Base-by-base conservation (phyloP, 768 basidiomycete species). In the Kwoniella botswanensis region DNA sequence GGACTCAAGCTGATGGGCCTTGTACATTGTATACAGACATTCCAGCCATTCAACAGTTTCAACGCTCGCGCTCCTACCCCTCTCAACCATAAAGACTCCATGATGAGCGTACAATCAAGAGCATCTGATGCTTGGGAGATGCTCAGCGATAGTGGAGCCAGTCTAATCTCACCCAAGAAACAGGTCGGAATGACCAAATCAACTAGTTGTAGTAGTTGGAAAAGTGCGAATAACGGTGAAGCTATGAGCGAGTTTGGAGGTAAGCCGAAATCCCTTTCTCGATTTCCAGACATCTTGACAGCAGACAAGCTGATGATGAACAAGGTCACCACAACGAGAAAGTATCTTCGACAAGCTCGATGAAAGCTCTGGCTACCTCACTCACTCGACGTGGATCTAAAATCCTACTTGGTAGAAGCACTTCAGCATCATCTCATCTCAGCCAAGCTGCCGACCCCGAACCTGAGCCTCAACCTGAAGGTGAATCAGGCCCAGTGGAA, bases 211-310 rank as follows among this genome's bases (percentile, higher is more conserved):
- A 59, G 71, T 18, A 71, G 69, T 15, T 81, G 79, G 79, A 81
- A 81, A 61, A 71, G 68, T 57, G 77, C 79, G 4, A 76, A 68
- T 7, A 79, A 81, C 56, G 81, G 81, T 18, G 78, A 79, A 53
- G 67, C 71, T 50, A 29, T 83, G 44, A 63, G 26, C 4, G 79
- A 81, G 24, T 79, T 79, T 67, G 79, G 76, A 17, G 71, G 73
- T 71, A 26, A 69, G 72, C 63, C 13, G 4, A 6, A 18, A 11
- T 53, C 43, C 50, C 10, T 50, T 29, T 46, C 12, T 12, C 44
- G 18, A 9, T 65, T 5, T 5, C 29, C 0, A 15, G 52, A 35
- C 6, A 35, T 6, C 7, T 35, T 35, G 6, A 35, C 35, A 35
- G 1, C 7, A 9, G 35, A 35, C 35, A 5, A 35, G 35, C 35